These are phyloP conservation scores for Globisporangium barbulae DNA, from an alignment of 352 stramenopile genomes.

Conservation along the genomic window DNA sequence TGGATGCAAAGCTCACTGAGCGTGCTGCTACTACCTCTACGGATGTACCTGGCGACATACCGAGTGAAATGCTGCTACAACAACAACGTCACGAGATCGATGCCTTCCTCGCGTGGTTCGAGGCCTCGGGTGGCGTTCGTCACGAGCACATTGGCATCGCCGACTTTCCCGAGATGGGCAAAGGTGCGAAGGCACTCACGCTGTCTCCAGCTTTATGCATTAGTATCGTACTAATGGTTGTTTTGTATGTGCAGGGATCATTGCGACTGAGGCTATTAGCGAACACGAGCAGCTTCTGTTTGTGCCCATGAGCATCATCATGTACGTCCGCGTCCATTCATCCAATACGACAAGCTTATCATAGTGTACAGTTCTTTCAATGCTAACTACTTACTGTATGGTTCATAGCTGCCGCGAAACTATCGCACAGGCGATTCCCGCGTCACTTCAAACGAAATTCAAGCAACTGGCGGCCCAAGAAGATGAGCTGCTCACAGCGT, in stretches of 20 bases:
- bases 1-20: not conserved
- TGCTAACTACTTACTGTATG: not conserved
- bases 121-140: constrained; percentile 21
- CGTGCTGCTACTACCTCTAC: not conserved
- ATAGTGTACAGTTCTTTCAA: not conserved
- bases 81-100: constrained; percentile 1
- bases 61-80: not conserved
- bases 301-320: constrained; percentile 39
- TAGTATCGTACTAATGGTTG: not conserved
- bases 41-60: not conserved
- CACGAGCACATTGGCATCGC: constrained; percentile 25
- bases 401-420: constrained; percentile 37
- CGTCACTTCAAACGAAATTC: constrained; percentile 34
- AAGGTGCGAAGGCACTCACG: constrained; percentile 15
- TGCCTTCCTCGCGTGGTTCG: constrained; percentile 48
- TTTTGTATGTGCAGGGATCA: constrained; percentile 21
- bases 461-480: constrained; percentile 26
- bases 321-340: constrained; percentile 21
- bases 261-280: constrained; percentile 24
- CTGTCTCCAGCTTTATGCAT: too few relatives aligned
- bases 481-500: constrained; percentile 62
- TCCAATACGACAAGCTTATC: too few relatives aligned
- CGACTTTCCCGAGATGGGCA: constrained; percentile 34
- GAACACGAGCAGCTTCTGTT: constrained; percentile 38
- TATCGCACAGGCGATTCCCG: constrained; percentile 18